Conservation (phyloP, 2,329 filamentous ascomycete genomes). For the Xylaria sp. region DNA sequence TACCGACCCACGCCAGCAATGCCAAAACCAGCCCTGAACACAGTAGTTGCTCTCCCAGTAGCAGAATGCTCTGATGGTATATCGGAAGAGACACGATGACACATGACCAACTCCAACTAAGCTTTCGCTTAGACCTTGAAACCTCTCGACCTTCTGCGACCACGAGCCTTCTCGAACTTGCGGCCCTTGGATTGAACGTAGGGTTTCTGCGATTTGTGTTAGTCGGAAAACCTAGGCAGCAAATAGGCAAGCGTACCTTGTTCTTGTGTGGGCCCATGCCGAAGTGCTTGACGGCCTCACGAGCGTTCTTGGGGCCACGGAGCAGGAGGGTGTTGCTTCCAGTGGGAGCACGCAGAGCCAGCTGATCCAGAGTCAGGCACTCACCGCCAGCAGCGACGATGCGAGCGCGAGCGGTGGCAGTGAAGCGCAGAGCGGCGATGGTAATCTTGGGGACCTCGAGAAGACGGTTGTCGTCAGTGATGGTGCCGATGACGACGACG, state of each 20-base stretch:
- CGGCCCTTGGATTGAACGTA: conserved; percentile 98
- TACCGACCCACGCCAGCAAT: conserved; percentile 61
- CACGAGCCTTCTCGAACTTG: conserved; percentile 99
- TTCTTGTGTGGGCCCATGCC: conserved; percentile 97
- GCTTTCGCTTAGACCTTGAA: conserved; percentile 94
- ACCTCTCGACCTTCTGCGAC: conserved; percentile 96
- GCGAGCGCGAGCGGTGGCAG: conserved; percentile 91
- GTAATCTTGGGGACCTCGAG: conserved; percentile 90
- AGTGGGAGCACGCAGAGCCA: conserved; percentile 93
- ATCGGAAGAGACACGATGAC: conserved; percentile 48
- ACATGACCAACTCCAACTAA: conserved; percentile 46
- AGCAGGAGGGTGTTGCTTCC: conserved; percentile 97
- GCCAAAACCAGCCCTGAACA: conserved; percentile 51
- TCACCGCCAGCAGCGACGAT: conserved; percentile 95
- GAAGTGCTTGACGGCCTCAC: conserved; percentile 99
- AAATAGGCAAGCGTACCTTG: conserved; percentile 75
- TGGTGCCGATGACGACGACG: conserved; percentile 90
- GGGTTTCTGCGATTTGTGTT: conserved; percentile 76
- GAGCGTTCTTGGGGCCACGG: conserved; percentile 96
- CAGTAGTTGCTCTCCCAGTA: conserved; percentile 44
- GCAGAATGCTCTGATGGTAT: conserved; percentile 45
- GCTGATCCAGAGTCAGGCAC: conserved; percentile 94
- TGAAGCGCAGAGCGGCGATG: conserved; percentile 95
- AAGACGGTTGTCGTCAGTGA: conserved; percentile 98
- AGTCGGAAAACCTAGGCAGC: conserved; percentile 42